Evolutionary conservation across 1,284 basidiomycete genomes (phyloP), one percentile per base, ranked within the genome.

Genomic region (Fistulina hepatica): DNA sequence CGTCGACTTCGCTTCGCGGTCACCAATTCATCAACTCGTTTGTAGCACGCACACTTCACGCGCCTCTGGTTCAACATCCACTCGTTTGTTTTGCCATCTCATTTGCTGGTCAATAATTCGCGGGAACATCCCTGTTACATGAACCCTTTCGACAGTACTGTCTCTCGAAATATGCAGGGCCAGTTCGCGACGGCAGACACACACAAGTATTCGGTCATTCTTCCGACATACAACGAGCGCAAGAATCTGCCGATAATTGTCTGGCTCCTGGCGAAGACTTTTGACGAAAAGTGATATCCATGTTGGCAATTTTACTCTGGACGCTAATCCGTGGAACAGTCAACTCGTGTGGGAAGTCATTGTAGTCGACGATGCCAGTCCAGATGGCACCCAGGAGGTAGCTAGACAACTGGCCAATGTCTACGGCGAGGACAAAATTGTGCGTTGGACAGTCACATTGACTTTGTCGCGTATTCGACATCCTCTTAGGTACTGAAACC

Each of bases 221-320:
- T 93, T 9, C 90, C 90, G 28, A 93, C 89, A 2, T 94, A 93
- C 60, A 92, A 93, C 55, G 90, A 93, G 57, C 76, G 90, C 50
- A 86, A 85, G 63, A 93, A 94, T 55, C 61, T 94, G 15, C 90
- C 90, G 1, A 73, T 93, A 37, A 83, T 93, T 44, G 57, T 86
- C 17, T 92, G 84, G 82, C 63, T 92, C 2, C 62, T 92, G 26
- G 81, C 80, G 16, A 76, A 69, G 46, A 77, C 74, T 3, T 91
- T 92, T 46, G 59, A 65, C 31, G 71, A 81, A 53, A 68, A 84
- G 88, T 89, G 55, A 12, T 27, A 9, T 34, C 34, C 6, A 24
- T 27, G 21, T 17, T 25, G 12, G 22, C 30, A 22, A 13, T 13
- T 36, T 13, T 20, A 39, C 38, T 44, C 27, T 9, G 30, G 11